A percentile compares a stretch with the other conserved stretches of the same genome.
Evolutionary conservation across 495 filamentous ascomycete genomes (phyloP).

Genomic region (Talaromyces stipitatus): DNA sequence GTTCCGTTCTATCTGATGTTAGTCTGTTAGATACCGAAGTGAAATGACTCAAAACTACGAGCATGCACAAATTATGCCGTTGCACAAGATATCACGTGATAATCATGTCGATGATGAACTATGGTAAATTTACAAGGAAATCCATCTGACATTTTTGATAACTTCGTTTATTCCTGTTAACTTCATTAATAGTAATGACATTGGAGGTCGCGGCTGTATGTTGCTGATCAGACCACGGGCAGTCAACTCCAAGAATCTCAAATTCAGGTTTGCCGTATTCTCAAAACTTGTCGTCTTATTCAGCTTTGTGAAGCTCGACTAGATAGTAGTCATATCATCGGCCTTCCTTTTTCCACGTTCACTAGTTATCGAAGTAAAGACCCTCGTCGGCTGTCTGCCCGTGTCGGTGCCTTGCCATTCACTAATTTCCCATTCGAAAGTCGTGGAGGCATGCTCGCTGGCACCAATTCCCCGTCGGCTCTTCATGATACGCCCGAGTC

Average conservation of each 20-base stretch:
- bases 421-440: constrained; percentile 75
- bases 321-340: background rate
- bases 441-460: constrained; percentile 49
- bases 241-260: background rate
- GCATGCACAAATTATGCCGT: background rate
- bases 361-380: background rate
- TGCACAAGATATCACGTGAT: background rate
- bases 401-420: constrained; percentile 58
- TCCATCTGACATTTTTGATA: no score
- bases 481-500: constrained; percentile 57
- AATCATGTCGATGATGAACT: background rate
- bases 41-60: background rate
- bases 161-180: background rate
- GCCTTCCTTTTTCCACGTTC: constrained; percentile 4
- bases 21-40: background rate
- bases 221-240: background rate
- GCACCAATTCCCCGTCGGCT: constrained; percentile 45
- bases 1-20: no score
- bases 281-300: no score
- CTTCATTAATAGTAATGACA: background rate
- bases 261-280: background rate
- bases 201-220: background rate
- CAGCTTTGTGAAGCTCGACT: background rate
- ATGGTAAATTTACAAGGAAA: no score
- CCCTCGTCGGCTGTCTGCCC: background rate